These are phyloP conservation scores for Eutypella sp. DNA, from an alignment of 2,329 filamentous ascomycete genomes.

Conservation along the genomic window DNA sequence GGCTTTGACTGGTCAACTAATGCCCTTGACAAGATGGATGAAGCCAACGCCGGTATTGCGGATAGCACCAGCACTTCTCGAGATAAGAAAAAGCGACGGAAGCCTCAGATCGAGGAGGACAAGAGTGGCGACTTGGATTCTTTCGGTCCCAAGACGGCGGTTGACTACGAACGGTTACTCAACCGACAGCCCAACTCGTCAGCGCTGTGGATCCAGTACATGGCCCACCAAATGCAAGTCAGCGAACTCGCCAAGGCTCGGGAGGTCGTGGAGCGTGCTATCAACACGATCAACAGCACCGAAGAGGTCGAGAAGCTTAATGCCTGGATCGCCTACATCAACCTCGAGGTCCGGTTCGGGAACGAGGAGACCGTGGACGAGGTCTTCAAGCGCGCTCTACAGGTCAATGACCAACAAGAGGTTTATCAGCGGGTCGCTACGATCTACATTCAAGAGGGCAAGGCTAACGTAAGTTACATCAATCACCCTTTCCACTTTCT, in stretches of 20 bases:
- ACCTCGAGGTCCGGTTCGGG: conserved; percentile 88
- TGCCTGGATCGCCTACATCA: conserved; percentile 90
- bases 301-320: conserved; percentile 92
- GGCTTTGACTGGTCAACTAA: conserved; percentile 88
- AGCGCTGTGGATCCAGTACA: conserved; percentile 90
- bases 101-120: conserved; percentile 76
- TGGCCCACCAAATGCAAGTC: conserved; percentile 95
- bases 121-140: conserved; percentile 87
- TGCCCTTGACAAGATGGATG: conserved; percentile 50
- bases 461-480: conserved; percentile 68
- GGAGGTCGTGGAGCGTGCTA: conserved; percentile 82
- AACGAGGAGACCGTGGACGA: conserved; percentile 77
- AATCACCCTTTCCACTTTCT: neutral
- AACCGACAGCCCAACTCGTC: conserved; percentile 93
- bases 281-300: conserved; percentile 84
- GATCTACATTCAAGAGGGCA: conserved; percentile 91
- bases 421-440: conserved; percentile 85
- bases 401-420: conserved; percentile 88
- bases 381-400: conserved; percentile 85
- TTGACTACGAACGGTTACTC: conserved; percentile 90
- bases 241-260: conserved; percentile 85
- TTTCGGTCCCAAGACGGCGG: conserved; percentile 80
- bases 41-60: conserved; percentile 47
- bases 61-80: conserved; percentile 24
- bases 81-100: conserved; percentile 67